phyloP scores from a whole-genome alignment of 305 asterid genomes.

The Fraxinus greggii region DNA sequence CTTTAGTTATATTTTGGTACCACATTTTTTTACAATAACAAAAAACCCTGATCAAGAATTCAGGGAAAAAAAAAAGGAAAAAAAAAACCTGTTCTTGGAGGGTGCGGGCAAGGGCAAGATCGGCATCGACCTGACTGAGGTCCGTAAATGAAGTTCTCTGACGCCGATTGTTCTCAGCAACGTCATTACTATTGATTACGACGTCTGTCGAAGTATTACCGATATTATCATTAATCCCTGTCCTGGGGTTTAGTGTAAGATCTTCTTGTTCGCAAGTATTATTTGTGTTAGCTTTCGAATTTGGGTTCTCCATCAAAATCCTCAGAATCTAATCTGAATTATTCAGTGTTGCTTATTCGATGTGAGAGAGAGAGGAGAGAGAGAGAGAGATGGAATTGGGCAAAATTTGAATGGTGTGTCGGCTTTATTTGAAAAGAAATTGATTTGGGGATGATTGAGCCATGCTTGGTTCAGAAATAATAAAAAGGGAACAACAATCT shows the following conservation, averaged over 20 bases:
- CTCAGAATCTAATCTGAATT: not conserved
- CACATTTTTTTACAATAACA: not conserved
- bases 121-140: conserved; percentile 91
- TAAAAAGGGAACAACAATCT: no score
- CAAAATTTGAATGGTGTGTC: no score
- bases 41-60: not conserved
- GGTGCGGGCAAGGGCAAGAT: conserved; percentile 94
- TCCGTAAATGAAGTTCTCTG: conserved; percentile 78
- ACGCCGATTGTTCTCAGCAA: conserved; percentile 31
- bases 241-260: conserved; percentile 32
- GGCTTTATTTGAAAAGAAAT: no score
- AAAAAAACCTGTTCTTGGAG: conserved; percentile 80
- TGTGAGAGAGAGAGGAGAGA: not conserved
- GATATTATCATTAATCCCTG: not conserved
- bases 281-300: conserved; percentile 30
- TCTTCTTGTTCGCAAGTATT: conserved; percentile 28
- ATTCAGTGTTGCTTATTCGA: not conserved
- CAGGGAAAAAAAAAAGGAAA: not conserved
- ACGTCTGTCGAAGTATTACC: not conserved
- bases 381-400: not conserved
- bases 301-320: conserved; percentile 41
- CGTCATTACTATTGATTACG: conserved; percentile 18
- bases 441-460: no score
- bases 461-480: no score
- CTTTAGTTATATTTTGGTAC: not conserved